phyloP scores from a whole-genome alignment of 805 yeast species.

The Teunomyces cretensis region DNA sequence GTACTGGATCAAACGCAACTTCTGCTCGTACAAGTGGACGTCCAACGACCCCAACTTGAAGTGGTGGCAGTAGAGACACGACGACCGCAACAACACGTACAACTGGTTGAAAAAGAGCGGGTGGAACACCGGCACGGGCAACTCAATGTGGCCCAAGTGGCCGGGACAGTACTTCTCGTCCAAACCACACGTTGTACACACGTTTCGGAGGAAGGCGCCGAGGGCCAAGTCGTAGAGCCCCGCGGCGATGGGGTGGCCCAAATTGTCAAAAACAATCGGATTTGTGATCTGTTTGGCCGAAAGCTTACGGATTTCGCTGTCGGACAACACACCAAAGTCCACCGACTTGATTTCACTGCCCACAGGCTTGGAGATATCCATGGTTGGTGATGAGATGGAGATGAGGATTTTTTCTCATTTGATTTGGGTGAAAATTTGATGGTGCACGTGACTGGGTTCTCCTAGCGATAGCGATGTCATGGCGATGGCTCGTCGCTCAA shows the following conservation, averaged over 20 bases:
- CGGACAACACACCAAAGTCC: slow-evolving; percentile 82
- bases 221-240: slow-evolving; percentile 94
- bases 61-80: slow-evolving; percentile 88
- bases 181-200: slow-evolving; percentile 93
- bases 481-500: too few relatives aligned
- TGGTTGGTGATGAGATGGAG: slow-evolving; percentile 25
- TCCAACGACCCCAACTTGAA: slow-evolving; percentile 72
- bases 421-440: neutral
- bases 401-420: neutral
- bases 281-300: slow-evolving; percentile 95
- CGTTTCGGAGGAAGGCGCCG: slow-evolving; percentile 87
- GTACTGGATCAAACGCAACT: slow-evolving; percentile 77
- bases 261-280: slow-evolving; percentile 91
- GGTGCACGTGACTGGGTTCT: neutral
- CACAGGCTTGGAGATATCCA: slow-evolving; percentile 97
- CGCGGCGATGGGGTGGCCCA: slow-evolving; percentile 93
- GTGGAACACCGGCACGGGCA: slow-evolving; percentile 93
- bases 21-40: slow-evolving; percentile 74
- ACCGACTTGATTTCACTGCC: slow-evolving; percentile 93
- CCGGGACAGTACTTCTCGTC: slow-evolving; percentile 97
- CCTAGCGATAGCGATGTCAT: too few relatives aligned
- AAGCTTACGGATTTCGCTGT: slow-evolving; percentile 78
- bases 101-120: slow-evolving; percentile 92
- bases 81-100: slow-evolving; percentile 76
- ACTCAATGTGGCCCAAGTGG: slow-evolving; percentile 95